Evolutionary conservation across 768 basidiomycete genomes (phyloP).

Genomic region (Rhodotorula paludigena): DNA sequence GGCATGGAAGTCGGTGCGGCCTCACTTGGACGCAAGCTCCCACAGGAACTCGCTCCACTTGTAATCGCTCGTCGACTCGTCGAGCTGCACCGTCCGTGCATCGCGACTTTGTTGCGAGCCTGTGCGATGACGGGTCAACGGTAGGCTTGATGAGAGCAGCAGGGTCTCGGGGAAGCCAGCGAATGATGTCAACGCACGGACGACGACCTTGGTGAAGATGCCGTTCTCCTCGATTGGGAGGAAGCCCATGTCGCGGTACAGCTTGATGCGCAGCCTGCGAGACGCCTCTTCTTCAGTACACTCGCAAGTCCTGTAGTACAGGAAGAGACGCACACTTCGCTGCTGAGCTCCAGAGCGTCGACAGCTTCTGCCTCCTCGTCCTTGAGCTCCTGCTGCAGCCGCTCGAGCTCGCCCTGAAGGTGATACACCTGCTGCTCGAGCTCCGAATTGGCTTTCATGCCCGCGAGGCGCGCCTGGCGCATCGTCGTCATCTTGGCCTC

Average conservation of each 20-base stretch:
- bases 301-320: neutral
- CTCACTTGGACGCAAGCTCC: conserved; percentile 12
- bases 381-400: conserved; percentile 32
- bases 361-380: conserved; percentile 35
- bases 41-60: conserved; percentile 33
- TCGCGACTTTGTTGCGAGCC: conserved; percentile 23
- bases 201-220: conserved; percentile 29
- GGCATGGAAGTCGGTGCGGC: too few species aligned
- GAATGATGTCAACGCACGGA: conserved; percentile 36
- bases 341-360: conserved; percentile 19
- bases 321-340: conserved; percentile 29
- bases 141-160: too few species aligned
- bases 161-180: neutral
- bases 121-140: neutral
- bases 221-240: conserved; percentile 33
- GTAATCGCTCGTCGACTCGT: conserved; percentile 16
- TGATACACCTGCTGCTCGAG: conserved; percentile 30
- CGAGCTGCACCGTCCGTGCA: conserved; percentile 29
- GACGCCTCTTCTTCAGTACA: neutral
- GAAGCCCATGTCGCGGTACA: conserved; percentile 38
- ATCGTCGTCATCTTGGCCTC: conserved; percentile 17
- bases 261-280: conserved; percentile 27
- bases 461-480: conserved; percentile 11
- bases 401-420: conserved; percentile 30
- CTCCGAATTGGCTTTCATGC: conserved; percentile 32